phyloP scores from a whole-genome alignment of 306 rosid genomes.

The Prunus fruticosa region DNA sequence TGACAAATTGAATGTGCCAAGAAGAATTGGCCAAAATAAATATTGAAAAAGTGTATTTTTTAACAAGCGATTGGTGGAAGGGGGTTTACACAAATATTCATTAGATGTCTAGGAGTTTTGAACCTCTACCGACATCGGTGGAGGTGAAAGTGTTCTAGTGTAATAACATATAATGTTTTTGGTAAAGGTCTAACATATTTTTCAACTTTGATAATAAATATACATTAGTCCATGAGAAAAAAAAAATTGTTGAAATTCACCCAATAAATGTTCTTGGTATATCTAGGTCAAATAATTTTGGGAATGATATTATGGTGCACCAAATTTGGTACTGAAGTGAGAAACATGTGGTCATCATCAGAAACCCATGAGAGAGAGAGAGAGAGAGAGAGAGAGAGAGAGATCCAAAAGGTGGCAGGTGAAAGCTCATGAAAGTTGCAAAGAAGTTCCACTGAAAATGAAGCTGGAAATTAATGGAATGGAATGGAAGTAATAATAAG shows the following conservation, averaged over 20 bases:
- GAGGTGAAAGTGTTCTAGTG: too few relatives aligned
- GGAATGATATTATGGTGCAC: not conserved
- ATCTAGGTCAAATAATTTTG: not conserved
- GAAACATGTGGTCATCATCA: not conserved
- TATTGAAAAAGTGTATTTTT: too few relatives aligned
- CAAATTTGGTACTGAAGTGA: not conserved
- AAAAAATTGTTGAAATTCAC: not conserved
- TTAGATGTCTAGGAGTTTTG: too few relatives aligned
- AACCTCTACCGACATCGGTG: too few relatives aligned
- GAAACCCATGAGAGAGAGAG: not conserved
- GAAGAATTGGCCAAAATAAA: not conserved
- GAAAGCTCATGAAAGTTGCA: constrained; percentile 5
- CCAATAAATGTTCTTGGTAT: not conserved
- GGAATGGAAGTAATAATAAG: not conserved
- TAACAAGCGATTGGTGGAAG: too few relatives aligned
- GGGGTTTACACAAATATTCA: too few relatives aligned
- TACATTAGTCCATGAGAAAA: not conserved
- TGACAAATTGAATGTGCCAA: not conserved
- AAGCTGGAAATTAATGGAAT: not conserved
- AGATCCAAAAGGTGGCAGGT: not conserved
- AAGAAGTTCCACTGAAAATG: not conserved
- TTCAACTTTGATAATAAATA: not conserved
- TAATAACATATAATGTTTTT: too few relatives aligned
- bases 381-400: not conserved
- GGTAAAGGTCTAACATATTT: not conserved